Evolutionary conservation across 805 yeast species (phyloP).

Genomic region (Cyberlindnera americana): DNA sequence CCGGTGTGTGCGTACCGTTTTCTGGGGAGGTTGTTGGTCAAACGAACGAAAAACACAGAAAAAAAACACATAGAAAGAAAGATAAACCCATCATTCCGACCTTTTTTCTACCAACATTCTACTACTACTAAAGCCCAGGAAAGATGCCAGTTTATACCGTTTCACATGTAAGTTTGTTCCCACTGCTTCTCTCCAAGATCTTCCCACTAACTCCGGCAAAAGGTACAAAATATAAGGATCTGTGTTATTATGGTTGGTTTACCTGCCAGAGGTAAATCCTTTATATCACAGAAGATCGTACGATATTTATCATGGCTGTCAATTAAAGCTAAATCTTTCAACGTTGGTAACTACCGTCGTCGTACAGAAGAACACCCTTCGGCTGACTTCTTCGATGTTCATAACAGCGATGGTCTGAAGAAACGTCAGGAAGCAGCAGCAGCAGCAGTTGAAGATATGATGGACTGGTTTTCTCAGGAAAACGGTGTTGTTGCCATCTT

Average conservation of each 20-base stretch:
- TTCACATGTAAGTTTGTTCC: slow-evolving; percentile 31
- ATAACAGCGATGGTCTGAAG: slow-evolving; percentile 59
- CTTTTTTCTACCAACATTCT: too few relatives aligned
- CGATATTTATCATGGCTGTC: slow-evolving; percentile 91
- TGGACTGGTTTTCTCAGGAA: slow-evolving; percentile 79
- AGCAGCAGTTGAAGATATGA: slow-evolving; percentile 72
- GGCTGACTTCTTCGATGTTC: slow-evolving; percentile 76
- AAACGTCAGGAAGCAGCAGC: slow-evolving; percentile 68
- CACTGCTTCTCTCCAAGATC: too few relatives aligned
- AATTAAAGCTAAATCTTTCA: slow-evolving; percentile 80
- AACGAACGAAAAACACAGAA: too few relatives aligned
- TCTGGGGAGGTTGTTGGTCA: too few relatives aligned
- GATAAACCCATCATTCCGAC: too few relatives aligned
- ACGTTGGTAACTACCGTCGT: slow-evolving; percentile 84
- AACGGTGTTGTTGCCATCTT: slow-evolving; percentile 87
- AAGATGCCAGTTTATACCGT: slow-evolving; percentile 39
- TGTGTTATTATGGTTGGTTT: slow-evolving; percentile 89
- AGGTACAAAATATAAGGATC: slow-evolving; percentile 67
- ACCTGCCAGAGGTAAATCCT: slow-evolving; percentile 91
- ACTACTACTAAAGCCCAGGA: too few relatives aligned
- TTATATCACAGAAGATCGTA: slow-evolving; percentile 91
- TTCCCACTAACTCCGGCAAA: slow-evolving; percentile 3
- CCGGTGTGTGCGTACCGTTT: too few relatives aligned
- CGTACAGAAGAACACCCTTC: slow-evolving; percentile 54
- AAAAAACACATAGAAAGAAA: too few relatives aligned